Percentiles rank a stretch among this genome's conserved stretches.
These are phyloP conservation scores for Mollisia scopiformis DNA, from an alignment of 2,329 filamentous ascomycete genomes.

Conservation along the genomic window DNA sequence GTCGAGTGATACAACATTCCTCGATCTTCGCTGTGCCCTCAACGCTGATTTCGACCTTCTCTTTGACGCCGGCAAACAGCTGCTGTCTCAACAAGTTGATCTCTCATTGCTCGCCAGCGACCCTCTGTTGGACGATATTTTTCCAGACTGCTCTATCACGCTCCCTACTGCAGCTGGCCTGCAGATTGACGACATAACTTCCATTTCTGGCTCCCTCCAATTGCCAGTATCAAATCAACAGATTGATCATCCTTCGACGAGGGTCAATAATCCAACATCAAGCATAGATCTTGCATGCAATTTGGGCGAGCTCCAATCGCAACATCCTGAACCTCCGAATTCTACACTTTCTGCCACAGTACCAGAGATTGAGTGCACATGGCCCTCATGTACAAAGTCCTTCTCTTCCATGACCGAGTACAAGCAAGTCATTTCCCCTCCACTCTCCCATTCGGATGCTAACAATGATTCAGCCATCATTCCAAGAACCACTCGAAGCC, in stretches of 20 bases:
- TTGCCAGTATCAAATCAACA: too few species aligned
- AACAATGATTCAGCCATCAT: not conserved
- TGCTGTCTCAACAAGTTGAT: not conserved
- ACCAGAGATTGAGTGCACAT: not conserved
- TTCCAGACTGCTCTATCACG: not conserved
- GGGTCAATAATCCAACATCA: too few species aligned
- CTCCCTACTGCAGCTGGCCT: not conserved
- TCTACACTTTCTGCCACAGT: too few species aligned
- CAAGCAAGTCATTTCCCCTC: not conserved
- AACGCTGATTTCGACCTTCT: not conserved
- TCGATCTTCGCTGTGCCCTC: not conserved
- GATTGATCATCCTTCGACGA: too few species aligned
- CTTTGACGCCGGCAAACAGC: not conserved
- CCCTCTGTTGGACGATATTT: not conserved
- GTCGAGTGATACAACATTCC: not conserved
- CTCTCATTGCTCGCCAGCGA: not conserved
- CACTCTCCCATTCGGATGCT: not conserved
- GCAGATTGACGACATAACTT: not conserved
- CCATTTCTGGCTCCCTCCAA: not conserved
- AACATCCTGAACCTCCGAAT: too few species aligned
- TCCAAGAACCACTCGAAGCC: slow-evolving; percentile 1
- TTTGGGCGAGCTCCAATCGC: too few species aligned
- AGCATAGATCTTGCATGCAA: too few species aligned
- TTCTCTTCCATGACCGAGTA: not conserved
- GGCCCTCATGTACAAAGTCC: not conserved